A percentile compares a stretch with the other conserved stretches of the same genome.
Conservation (phyloP, 2,329 filamentous ascomycete species). For the Exophiala dermatitidis region DNA sequence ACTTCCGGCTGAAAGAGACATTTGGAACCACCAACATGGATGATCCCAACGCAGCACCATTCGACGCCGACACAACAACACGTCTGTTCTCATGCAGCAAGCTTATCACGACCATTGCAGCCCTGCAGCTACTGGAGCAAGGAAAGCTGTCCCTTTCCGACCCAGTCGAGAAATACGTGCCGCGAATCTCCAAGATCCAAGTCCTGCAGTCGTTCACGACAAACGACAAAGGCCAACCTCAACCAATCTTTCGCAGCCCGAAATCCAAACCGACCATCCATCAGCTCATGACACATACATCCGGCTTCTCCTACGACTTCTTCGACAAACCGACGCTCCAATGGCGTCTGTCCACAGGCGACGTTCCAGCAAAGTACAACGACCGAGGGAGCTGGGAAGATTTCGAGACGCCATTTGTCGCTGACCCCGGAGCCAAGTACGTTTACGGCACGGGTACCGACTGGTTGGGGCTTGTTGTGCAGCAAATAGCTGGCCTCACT, state of each 20-base stretch:
- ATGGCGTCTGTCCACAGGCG: conserved; percentile 11
- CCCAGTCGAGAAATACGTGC: conserved; percentile 22
- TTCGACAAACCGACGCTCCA: conserved; percentile 15
- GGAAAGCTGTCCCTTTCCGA: conserved; percentile 23
- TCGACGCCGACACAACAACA: conserved; percentile 16
- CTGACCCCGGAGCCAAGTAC: conserved; percentile 21
- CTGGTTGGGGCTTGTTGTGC: conserved; percentile 45
- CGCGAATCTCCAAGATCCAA: conserved; percentile 17
- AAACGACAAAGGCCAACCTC: conserved; percentile 4
- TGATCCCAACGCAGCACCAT: conserved; percentile 11
- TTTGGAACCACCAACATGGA: conserved; percentile 17
- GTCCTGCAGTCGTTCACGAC: conserved; percentile 12
- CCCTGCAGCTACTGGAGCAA: conserved; percentile 23
- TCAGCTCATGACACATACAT: conserved; percentile 22
- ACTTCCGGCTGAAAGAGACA: conserved; percentile 17
- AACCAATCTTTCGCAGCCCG: conserved; percentile 8
- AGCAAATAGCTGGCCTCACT: conserved; percentile 38
- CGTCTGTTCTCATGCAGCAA: conserved; percentile 23
- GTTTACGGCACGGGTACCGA: conserved; percentile 37
- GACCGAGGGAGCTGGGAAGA: conserved; percentile 2
- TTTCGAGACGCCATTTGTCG: conserved; percentile 15
- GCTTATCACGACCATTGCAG: conserved; percentile 19
- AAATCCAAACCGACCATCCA: conserved; percentile 18
- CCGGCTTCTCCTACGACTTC: conserved; percentile 23
- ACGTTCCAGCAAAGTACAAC: conserved; percentile 7